These are phyloP conservation scores for Yarrowia divulgata DNA, from an alignment of 805 yeast genomes.

Conservation along the genomic window DNA sequence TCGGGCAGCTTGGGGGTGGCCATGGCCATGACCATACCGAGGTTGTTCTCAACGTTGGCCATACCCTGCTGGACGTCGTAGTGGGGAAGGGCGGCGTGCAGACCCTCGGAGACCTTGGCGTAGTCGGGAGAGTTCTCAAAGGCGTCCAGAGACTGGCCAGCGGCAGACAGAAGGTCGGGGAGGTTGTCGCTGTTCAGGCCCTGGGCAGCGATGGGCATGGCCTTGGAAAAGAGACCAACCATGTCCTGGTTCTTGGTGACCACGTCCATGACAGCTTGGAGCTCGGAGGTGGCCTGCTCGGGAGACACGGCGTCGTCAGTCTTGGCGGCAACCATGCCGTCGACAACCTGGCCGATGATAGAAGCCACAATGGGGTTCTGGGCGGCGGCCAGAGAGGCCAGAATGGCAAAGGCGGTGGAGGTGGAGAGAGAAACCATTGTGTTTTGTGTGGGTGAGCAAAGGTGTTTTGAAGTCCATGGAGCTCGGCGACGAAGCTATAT, in stretches of 20 bases:
- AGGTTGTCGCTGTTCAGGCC: constrained; percentile 25
- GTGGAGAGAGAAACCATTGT: constrained; percentile 21
- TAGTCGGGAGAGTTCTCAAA: constrained; percentile 38
- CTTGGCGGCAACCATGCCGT: constrained; percentile 36
- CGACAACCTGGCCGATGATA: constrained; percentile 20
- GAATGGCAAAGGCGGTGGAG: constrained; percentile 25
- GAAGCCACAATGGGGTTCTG: constrained; percentile 37
- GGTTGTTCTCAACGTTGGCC: constrained; percentile 5
- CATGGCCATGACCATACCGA: constrained; percentile 5
- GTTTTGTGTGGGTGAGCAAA: not conserved
- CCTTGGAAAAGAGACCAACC: constrained; percentile 32
- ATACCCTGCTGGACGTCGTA: constrained; percentile 10
- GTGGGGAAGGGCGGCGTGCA: constrained; percentile 21
- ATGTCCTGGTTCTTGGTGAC: constrained; percentile 37
- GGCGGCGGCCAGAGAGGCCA: constrained; percentile 32
- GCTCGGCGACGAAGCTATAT: not conserved
- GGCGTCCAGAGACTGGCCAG: constrained; percentile 19
- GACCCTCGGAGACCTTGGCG: constrained; percentile 20
- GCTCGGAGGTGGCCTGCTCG: constrained; percentile 36
- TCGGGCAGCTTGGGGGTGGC: constrained; percentile 22
- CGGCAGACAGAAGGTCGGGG: constrained; percentile 33
- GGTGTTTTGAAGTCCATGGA: not conserved
- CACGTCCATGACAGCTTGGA: constrained; percentile 16
- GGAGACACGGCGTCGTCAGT: constrained; percentile 30
- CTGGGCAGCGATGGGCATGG: constrained; percentile 18